These are phyloP conservation scores for Blepharisma stoltei DNA, from an alignment of 73 alveolate genomes.

Conservation along the genomic window DNA sequence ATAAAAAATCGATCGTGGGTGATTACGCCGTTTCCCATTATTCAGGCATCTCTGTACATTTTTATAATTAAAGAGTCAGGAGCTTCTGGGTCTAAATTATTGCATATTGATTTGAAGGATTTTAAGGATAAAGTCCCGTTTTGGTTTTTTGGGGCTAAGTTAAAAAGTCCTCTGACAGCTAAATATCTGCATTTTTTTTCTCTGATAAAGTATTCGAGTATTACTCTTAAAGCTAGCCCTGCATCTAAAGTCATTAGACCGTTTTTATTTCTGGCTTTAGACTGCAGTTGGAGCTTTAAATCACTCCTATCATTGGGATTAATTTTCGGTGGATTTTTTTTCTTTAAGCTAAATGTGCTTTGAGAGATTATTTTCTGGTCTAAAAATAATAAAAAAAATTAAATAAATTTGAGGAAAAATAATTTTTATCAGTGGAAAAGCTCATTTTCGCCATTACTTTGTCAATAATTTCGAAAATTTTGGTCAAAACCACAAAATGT, in stretches of 20 bases:
- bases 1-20: neutral
- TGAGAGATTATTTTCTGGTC: too few species aligned
- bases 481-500: slow-evolving; percentile 38
- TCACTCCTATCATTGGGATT: neutral
- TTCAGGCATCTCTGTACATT: slow-evolving; percentile 1
- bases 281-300: neutral
- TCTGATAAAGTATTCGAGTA: neutral
- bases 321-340: too few species aligned
- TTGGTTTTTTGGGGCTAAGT: neutral
- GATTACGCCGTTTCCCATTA: neutral
- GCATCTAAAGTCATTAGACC: neutral
- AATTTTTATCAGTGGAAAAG: too few species aligned
- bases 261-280: neutral
- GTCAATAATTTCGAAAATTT: slow-evolving; percentile 51
- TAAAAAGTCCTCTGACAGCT: neutral
- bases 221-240: slow-evolving; percentile 1
- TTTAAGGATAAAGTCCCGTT: neutral
- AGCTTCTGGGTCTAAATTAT: neutral
- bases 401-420: too few species aligned
- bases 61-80: neutral
- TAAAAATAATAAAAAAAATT: too few species aligned
- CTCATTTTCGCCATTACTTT: slow-evolving; percentile 42
- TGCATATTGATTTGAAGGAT: neutral
- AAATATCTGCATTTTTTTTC: slow-evolving; percentile 18
- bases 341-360: too few species aligned